Evolutionary conservation across 345 rosid species (phyloP).

Genomic region (Gossypium ekmanianum): DNA sequence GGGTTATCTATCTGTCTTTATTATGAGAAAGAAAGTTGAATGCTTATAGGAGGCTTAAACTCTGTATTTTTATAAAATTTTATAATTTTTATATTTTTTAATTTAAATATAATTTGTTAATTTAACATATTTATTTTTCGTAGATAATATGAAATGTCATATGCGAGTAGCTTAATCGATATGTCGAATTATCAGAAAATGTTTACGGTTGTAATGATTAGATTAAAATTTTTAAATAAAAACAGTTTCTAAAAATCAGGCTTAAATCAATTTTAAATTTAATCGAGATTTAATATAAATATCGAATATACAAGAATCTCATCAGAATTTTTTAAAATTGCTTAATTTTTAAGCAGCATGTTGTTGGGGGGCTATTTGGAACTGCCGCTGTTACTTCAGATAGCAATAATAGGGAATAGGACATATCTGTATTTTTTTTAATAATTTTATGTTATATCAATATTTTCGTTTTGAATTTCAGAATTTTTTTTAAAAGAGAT

Average conservation of each 20-base stretch:
- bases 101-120: too few relatives aligned
- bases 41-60: not conserved
- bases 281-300: too few relatives aligned
- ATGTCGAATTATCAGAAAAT: too few relatives aligned
- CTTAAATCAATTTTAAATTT: not conserved
- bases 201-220: too few relatives aligned
- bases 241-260: not conserved
- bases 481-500: fast-evolving
- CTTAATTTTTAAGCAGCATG: not conserved
- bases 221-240: not conserved
- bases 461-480: too few relatives aligned
- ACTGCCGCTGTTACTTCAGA: not conserved
- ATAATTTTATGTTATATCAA: too few relatives aligned
- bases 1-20: not conserved
- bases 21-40: not conserved
- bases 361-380: not conserved
- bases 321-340: not conserved
- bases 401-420: not conserved
- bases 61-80: too few relatives aligned
- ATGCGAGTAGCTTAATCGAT: fast-evolving
- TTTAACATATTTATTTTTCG: too few relatives aligned
- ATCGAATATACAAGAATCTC: too few relatives aligned
- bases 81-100: too few relatives aligned
- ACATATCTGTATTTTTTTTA: not conserved
- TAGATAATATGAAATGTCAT: too few relatives aligned